A percentile compares a stretch with the other conserved stretches of the same genome.
phyloP scores from a whole-genome alignment of 305 asterid species.

The Fraxinus platypoda region DNA sequence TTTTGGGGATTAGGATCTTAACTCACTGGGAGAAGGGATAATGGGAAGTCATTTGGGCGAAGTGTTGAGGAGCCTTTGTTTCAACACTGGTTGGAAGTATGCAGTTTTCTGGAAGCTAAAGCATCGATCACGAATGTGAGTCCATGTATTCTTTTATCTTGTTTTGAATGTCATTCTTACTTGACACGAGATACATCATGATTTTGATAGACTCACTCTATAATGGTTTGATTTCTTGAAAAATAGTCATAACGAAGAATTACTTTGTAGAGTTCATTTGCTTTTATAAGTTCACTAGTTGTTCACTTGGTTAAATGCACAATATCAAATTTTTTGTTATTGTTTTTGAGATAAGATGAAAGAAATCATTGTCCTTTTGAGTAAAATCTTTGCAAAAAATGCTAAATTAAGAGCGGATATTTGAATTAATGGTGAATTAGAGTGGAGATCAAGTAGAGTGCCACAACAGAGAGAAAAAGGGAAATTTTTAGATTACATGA shows the following conservation, averaged over 20 bases:
- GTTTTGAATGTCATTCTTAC: constrained; percentile 13
- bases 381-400: neutral
- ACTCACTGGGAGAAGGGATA: constrained; percentile 37
- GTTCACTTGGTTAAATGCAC: constrained; percentile 1
- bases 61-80: constrained; percentile 75
- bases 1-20: constrained; percentile 48
- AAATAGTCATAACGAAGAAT: neutral
- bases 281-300: constrained; percentile 9
- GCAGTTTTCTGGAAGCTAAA: constrained; percentile 95
- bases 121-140: constrained; percentile 80
- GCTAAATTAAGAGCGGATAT: neutral
- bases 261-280: neutral
- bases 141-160: constrained; percentile 26
- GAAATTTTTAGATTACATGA: neutral
- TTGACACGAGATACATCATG: neutral
- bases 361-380: neutral
- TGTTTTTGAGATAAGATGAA: constrained; percentile 11
- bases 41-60: constrained; percentile 77
- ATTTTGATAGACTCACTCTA: neutral
- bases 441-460: constrained; percentile 1
- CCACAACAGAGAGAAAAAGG: neutral
- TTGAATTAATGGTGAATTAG: neutral
- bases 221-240: neutral
- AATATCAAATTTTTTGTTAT: neutral
- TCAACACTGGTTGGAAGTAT: constrained; percentile 77